Base-by-base conservation (phyloP, 139 green algal species). In the Spirogloea muscicola region DNA sequence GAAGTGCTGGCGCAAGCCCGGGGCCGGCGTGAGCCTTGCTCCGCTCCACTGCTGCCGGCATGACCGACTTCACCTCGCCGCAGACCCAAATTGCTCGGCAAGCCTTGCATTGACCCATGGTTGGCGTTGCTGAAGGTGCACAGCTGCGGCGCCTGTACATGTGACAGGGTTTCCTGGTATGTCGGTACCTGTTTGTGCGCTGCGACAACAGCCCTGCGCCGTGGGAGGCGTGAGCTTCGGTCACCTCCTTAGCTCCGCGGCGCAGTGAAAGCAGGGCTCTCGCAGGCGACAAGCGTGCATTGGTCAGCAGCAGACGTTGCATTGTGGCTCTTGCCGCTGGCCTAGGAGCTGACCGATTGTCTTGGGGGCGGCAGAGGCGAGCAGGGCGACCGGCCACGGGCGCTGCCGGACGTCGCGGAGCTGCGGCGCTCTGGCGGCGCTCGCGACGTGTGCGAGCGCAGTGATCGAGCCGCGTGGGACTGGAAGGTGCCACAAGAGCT, bases 151-250 rank as follows among this genome's bases (percentile, higher is more conserved):
- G n/a, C n/a, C n/a, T n/a, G n/a, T n/a, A n/a, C n/a, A 58, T 40
- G 33, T 31, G 44, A 0, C 74, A 81, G 74, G 49, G 49, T 38
- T 43, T 52, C 10, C 51, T 82, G 25, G 84, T 84, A 60, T 84
- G 77, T 37, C 86, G 93, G 58, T 97, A 97, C 84, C 87, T 97
- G 25, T 96, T 97, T 82, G 76, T 94, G 46, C 88, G 93, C 49
- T 93, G 88, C 79, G 93, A 97, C 87, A 97, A 97, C 82, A 72
- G 86, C 36, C 88, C 93, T 1, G 93, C 93, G 0, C 93, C 93
- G 29, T 97, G 93, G 93, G 52, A 25, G 5, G 49, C 13, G 29
- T 60, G 49, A 37, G 49, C 9, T 60, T 13, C 16, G n/a, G 29
- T 13, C 49, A 60, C 5, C 49, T 60, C 13, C 49, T 27, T 60